A percentile compares a stretch with the other conserved stretches of the same genome.
These are phyloP conservation scores for Colletotrichum navitas DNA, from an alignment of 2,329 filamentous ascomycete species.

Conservation along the genomic window DNA sequence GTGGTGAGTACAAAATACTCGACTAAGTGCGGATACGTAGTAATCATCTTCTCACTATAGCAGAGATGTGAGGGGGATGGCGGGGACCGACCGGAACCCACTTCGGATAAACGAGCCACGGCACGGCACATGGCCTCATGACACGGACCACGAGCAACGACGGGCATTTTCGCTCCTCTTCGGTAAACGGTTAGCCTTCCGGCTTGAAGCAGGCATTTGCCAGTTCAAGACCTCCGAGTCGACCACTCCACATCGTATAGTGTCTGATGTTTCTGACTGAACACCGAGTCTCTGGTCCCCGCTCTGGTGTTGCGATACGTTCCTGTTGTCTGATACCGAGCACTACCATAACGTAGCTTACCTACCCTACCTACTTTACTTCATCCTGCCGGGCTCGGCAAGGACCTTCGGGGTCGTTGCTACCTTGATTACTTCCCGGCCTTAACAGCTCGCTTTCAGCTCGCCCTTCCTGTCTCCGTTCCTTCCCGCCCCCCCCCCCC, in stretches of 20 bases:
- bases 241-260: too few relatives aligned
- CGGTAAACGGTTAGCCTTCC: background rate
- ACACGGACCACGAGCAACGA: constrained; percentile 17
- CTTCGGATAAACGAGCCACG: constrained; percentile 23
- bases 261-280: background rate
- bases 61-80: too few relatives aligned
- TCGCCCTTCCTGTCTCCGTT: background rate
- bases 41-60: background rate
- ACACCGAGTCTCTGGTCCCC: background rate
- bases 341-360: background rate
- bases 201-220: constrained; percentile 3
- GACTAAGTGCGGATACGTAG: background rate
- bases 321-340: background rate
- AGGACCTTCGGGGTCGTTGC: too few relatives aligned
- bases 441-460: too few relatives aligned
- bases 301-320: background rate
- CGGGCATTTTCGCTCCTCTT: background rate
- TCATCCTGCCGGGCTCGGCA: too few relatives aligned
- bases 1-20: background rate
- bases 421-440: too few relatives aligned
- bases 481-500: background rate
- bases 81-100: background rate
- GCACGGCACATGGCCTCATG: background rate
- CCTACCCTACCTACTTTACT: too few relatives aligned
- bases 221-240: too few relatives aligned